phyloP scores from a whole-genome alignment of 331 rosid species.

The Arachis monticola region DNA sequence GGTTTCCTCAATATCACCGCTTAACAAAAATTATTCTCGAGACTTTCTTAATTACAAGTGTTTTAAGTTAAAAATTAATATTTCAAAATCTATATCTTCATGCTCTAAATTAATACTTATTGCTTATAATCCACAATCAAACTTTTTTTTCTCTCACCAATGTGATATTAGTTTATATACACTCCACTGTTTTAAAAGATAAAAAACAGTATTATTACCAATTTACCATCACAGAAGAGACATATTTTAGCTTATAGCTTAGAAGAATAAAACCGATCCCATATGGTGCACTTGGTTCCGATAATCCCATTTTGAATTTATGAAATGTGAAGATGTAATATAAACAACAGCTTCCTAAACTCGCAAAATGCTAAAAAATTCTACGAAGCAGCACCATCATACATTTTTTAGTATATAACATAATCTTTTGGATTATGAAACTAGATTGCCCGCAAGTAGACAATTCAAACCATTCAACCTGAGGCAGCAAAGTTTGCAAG shows the following conservation, averaged over 20 bases:
- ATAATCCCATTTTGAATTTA: background rate
- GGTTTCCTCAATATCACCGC: background rate
- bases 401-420: background rate
- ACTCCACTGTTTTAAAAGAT: too few relatives aligned
- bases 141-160: too few relatives aligned
- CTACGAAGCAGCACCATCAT: background rate
- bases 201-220: too few relatives aligned
- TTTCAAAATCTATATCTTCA: too few relatives aligned
- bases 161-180: too few relatives aligned
- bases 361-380: background rate
- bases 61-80: too few relatives aligned
- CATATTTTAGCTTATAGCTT: too few relatives aligned
- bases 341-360: background rate
- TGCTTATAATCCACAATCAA: too few relatives aligned
- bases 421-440: background rate
- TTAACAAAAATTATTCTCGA: background rate
- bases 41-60: background rate
- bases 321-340: background rate
- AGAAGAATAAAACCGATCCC: too few relatives aligned
- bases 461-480: background rate
- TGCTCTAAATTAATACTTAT: too few relatives aligned
- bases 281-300: background rate
- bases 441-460: background rate
- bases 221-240: too few relatives aligned
- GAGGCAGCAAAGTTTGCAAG: constrained; percentile 5